Conservation (phyloP, 2,329 filamentous ascomycete genomes). For the Xylariaceae sp. region DNA sequence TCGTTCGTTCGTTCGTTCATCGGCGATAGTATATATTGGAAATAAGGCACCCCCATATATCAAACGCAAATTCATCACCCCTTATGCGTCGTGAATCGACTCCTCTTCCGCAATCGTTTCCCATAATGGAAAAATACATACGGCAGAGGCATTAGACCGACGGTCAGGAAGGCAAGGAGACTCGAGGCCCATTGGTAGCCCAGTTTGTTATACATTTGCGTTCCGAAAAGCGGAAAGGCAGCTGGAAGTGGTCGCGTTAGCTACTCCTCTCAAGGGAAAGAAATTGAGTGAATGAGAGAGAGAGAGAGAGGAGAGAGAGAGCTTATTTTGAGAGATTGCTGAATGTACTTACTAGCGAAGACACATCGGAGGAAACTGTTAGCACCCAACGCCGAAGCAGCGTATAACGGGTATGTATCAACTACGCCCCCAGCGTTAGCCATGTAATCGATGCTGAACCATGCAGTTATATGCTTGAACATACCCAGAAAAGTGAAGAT, state of each 20-base stretch:
- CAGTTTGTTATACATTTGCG: conserved; percentile 64
- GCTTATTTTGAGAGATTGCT: background rate
- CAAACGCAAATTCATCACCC: background rate
- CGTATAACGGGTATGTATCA: conserved; percentile 70
- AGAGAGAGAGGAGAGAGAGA: background rate
- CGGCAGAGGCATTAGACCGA: conserved; percentile 59
- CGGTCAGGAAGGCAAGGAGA: conserved; percentile 54
- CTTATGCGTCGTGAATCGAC: conserved; percentile 25
- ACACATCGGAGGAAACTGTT: conserved; percentile 73
- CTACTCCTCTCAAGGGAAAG: conserved; percentile 1
- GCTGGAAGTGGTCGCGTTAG: conserved; percentile 39
- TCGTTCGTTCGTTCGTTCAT: background rate
- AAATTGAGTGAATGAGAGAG: background rate
- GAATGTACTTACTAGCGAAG: conserved; percentile 56
- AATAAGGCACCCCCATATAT: background rate
- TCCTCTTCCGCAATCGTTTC: conserved; percentile 50
- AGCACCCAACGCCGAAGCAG: conserved; percentile 72
- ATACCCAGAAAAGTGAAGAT: conserved; percentile 81
- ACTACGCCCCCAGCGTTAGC: conserved; percentile 39
- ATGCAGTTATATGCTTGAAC: conserved; percentile 24
- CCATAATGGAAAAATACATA: conserved; percentile 58
- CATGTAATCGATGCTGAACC: background rate
- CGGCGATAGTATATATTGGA: no score
- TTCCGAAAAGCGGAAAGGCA: conserved; percentile 69
- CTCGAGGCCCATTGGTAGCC: conserved; percentile 66